phyloP scores from a whole-genome alignment of 768 basidiomycete genomes.

The Dentipellis sp. region DNA sequence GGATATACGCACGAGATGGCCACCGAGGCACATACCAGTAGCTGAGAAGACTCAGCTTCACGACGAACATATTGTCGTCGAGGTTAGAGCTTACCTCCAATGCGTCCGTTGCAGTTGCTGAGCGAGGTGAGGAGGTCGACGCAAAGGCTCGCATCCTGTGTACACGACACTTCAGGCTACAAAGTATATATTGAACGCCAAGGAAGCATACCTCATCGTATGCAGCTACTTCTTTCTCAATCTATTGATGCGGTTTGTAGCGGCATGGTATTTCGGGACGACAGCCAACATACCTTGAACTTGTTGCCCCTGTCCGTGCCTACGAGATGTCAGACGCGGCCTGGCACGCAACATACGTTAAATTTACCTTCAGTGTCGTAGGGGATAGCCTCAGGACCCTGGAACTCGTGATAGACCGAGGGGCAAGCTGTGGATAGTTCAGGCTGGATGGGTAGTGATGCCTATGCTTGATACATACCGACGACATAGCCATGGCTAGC shows the following conservation, averaged over 20 bases:
- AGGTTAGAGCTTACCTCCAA: conserved; percentile 50
- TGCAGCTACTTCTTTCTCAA: conserved; percentile 79
- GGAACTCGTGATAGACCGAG: conserved; percentile 87
- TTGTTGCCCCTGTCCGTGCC: conserved; percentile 89
- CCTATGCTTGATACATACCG: conserved; percentile 33
- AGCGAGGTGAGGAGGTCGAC: conserved; percentile 67
- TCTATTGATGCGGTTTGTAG: conserved; percentile 33
- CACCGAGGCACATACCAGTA: conserved; percentile 89
- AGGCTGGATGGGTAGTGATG: background rate
- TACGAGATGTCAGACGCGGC: conserved; percentile 11
- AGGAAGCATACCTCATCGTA: conserved; percentile 66
- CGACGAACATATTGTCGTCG: background rate
- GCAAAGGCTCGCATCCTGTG: conserved; percentile 70
- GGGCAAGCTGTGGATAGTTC: conserved; percentile 50
- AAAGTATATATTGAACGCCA: background rate
- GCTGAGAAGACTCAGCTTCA: conserved; percentile 32
- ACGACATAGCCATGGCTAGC: conserved; percentile 82
- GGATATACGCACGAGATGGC: conserved; percentile 56
- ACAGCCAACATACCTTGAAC: conserved; percentile 56
- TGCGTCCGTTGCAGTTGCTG: conserved; percentile 83
- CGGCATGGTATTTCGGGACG: background rate
- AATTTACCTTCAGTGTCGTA: conserved; percentile 74
- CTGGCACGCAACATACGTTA: background rate
- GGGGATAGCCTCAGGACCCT: conserved; percentile 78
- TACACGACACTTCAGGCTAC: no score